Base-by-base conservation (phyloP, 2,329 filamentous ascomycete species). In the Paramyrothecium sp. region DNA sequence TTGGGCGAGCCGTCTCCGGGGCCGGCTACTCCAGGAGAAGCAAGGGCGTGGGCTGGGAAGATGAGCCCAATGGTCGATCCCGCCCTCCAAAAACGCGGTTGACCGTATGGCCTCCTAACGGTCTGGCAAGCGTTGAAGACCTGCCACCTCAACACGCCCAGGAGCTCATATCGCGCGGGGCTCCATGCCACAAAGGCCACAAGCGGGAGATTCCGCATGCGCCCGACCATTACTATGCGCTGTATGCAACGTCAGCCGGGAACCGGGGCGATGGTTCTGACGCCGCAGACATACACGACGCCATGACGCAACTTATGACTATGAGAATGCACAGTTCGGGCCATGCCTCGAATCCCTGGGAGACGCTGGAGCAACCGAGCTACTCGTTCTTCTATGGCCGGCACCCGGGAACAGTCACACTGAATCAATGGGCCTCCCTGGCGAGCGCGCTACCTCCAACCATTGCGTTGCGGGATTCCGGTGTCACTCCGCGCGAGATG, bases 301-400 rank as follows among this genome's bases (percentile, higher is more conserved):
- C 78, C 53, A 86, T 86, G 83, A 79, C 75, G 10, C 80, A 85
- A 70, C 78, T 86, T 63, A 85, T 84, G 77, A 84, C 81, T 2
- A 70, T 86, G 66, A 75, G 78, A 23, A 73, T 81, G 16, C 73
- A 78, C 56, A 77, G 78, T 3, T 64, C 70, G 0, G 75, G 74
- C 4, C 66, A 73, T 17, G 75, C 82, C 49, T 67, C 69, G 3
- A 69, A 77, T 58, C 88, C 87, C 2, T 91, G 87, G 89, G 83
- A 89, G 60, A 88, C 89, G 1, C 76, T 92, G 23, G 89, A 92
- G 67, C 88, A 91, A 65, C 89, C 89, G 4, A 90, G 87, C 68
- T 86, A 87, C 71, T 80, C 85, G 1, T 90, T 89, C 68, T 83
- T 81, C 61, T 89, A 85, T 69, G 89, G 89, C 13, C 76, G 77